Base-by-base conservation (phyloP, 495 filamentous ascomycete species). In the Astrothelium macrocarpum region DNA sequence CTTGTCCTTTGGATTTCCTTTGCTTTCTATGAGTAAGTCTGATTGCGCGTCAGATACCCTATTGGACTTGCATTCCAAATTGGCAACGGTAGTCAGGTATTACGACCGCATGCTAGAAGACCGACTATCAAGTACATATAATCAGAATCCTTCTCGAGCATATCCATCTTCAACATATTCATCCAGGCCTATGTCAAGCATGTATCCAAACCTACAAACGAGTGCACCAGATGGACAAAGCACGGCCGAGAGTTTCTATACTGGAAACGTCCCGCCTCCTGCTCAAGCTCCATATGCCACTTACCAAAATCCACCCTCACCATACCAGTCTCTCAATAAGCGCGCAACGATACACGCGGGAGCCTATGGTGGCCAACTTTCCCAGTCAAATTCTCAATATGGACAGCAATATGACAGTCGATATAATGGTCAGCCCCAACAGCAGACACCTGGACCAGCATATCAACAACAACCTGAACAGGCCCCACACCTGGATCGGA, bases 21-120 rank as follows among this genome's bases (percentile, higher is more conserved):
- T 29, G 16, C 25, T 56, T 56, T 20, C 5, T 26, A 2, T n/a
- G 25, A 28, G 2, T 3, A 56, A 9, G 5, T 9, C 25, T 56
- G 25, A 26, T 29, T 3, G 10, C 29, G 7, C 7, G 16, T 42
- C 66, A 85, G 83, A 98, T 72, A 92, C 94, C 1, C 81, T 98
- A 11, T 84, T 97, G 49, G 94, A 98, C 70, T 78, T 98, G 2
- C 95, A 98, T 75, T 85, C 90, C 34, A 98, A 98, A 75, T 79
- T 98, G 10, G 91, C 92, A 1, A 96, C 94, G 0, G 95, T 97
- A 53, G 95, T 98, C 25, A 85, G 94, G n/a, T 98, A 97, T 69
- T 98, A 98, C 71, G 95, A 98, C 72, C 85, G 90, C 23, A 97
- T 98, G 95, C 78, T 98, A 1, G 94, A 98, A 74, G 95, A 97